phyloP scores from a whole-genome alignment of 2,329 filamentous ascomycete species.

The Pseudocercospora fijiensis region DNA sequence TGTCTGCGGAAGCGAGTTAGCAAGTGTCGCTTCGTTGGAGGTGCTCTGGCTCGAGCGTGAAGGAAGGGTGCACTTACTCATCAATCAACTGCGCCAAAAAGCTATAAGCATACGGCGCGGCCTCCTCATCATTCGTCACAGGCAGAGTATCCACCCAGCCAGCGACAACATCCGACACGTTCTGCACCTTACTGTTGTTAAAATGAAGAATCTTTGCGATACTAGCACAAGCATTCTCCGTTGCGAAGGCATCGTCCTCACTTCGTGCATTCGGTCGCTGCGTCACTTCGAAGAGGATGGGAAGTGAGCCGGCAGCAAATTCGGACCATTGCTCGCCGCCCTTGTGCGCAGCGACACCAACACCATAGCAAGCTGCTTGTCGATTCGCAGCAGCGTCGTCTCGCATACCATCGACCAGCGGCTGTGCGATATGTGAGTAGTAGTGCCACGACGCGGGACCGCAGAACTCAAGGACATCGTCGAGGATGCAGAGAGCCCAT shows the following conservation, averaged over 20 bases:
- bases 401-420: constrained; percentile 80
- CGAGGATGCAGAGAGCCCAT: constrained; percentile 98
- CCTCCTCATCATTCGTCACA: constrained; percentile 93
- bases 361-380: constrained; percentile 93
- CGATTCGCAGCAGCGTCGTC: constrained; percentile 87
- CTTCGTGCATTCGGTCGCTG: constrained; percentile 77
- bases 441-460: constrained; percentile 85
- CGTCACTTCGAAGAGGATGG: constrained; percentile 79
- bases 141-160: constrained; percentile 91
- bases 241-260: constrained; percentile 94
- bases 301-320: constrained; percentile 77
- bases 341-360: constrained; percentile 91
- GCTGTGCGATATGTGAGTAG: constrained; percentile 79
- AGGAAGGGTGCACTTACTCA: constrained; percentile 65
- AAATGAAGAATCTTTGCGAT: constrained; percentile 97
- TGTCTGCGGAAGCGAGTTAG: constrained; percentile 57
- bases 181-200: constrained; percentile 73
- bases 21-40: not conserved
- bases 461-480: constrained; percentile 97
- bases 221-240: constrained; percentile 93
- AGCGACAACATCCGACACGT: constrained; percentile 71
- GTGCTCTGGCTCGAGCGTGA: not conserved
- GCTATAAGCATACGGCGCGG: constrained; percentile 90
- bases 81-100: constrained; percentile 91
- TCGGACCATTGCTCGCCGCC: constrained; percentile 84